Evolutionary conservation across 176 grass and related monocot species (phyloP).

Genomic region (Triticum urartu): DNA sequence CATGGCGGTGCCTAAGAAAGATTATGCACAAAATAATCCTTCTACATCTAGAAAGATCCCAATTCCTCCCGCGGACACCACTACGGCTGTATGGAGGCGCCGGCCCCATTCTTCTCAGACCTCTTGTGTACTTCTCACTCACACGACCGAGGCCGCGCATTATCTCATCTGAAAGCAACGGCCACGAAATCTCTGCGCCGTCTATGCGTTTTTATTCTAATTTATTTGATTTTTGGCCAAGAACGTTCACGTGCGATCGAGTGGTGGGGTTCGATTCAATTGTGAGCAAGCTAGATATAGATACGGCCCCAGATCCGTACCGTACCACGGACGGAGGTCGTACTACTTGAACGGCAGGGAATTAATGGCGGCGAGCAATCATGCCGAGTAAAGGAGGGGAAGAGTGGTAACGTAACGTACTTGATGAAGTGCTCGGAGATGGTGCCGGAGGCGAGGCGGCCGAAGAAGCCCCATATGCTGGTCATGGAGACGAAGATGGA

Average conservation of each 20-base stretch:
- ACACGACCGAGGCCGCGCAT: background rate
- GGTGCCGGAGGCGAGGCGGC: slow-evolving; percentile 80
- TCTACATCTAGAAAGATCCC: background rate
- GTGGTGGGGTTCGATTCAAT: background rate
- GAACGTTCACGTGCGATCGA: background rate
- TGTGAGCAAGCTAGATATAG: background rate
- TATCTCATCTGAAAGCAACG: background rate
- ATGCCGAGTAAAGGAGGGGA: background rate
- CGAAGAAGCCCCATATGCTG: slow-evolving; percentile 98
- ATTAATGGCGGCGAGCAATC: background rate
- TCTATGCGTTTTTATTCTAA: background rate
- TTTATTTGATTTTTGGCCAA: background rate
- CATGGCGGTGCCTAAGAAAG: background rate
- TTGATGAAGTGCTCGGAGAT: slow-evolving; percentile 96
- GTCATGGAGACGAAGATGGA: slow-evolving; percentile 96
- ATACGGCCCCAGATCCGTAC: background rate
- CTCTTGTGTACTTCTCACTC: background rate
- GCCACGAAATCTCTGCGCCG: background rate
- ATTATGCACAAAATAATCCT: background rate
- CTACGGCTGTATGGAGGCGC: background rate
- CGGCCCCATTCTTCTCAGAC: background rate
- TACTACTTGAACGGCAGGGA: background rate
- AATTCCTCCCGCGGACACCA: background rate
- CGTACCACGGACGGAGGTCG: slow-evolving; percentile 19
- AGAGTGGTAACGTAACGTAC: slow-evolving; percentile 28